phyloP scores from a whole-genome alignment of 257 asterid genomes.

The Cynanchum wilfordii region DNA sequence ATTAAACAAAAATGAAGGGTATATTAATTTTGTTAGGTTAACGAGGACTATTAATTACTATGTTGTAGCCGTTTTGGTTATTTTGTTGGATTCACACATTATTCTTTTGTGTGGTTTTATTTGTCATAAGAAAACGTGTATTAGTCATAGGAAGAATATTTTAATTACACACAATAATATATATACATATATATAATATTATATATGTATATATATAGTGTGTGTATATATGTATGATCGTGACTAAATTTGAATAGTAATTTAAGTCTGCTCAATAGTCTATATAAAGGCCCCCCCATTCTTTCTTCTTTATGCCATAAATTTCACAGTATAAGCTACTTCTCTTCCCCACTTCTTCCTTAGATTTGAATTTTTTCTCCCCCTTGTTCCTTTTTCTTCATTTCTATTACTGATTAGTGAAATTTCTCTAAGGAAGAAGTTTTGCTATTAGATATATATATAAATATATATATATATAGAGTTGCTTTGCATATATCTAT shows the following conservation, averaged over 20 bases:
- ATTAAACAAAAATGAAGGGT: no score
- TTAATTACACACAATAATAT: neutral
- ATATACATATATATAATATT: neutral
- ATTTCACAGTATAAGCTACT: neutral
- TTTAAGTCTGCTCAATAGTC: constrained; percentile 5
- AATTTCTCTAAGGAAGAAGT: neutral
- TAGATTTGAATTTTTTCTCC: neutral
- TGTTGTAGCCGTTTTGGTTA: no score
- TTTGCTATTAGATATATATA: no score
- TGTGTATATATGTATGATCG: neutral
- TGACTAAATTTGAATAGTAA: neutral
- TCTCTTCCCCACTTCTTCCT: neutral
- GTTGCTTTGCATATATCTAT: no score
- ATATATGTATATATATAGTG: no score
- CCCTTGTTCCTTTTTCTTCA: neutral
- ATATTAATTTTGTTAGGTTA: no score
- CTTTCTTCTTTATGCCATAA: neutral
- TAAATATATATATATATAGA: no score
- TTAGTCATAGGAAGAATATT: neutral
- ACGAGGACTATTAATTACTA: no score
- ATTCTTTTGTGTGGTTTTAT: no score
- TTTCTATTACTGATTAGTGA: neutral
- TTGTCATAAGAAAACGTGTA: neutral
- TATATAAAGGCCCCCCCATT: constrained; percentile 23
- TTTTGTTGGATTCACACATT: no score